phyloP scores from a whole-genome alignment of 2,329 filamentous ascomycete species.

The Aspergillus nomiae region DNA sequence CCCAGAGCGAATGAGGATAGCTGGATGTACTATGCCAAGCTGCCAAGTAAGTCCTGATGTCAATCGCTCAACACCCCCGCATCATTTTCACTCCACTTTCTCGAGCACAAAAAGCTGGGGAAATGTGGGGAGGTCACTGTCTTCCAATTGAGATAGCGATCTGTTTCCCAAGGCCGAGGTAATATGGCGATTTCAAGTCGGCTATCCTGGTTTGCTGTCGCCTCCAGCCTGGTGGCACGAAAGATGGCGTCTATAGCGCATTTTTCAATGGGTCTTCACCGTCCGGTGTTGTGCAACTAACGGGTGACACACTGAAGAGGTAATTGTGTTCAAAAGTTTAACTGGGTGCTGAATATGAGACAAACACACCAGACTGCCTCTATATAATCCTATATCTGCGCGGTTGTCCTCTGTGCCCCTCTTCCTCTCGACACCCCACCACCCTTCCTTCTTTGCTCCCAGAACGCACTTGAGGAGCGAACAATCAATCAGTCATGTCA shows the following conservation, averaged over 20 bases:
- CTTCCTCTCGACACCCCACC: not conserved
- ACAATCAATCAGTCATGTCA: not conserved
- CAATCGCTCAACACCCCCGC: conserved; percentile 4
- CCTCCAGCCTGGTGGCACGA: not conserved
- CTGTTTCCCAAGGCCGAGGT: not conserved
- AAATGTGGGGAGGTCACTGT: not conserved
- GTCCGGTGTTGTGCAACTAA: not conserved
- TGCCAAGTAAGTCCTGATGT: conserved; percentile 2
- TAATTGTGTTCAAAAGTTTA: not conserved
- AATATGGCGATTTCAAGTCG: not conserved
- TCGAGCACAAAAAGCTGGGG: conserved; percentile 3
- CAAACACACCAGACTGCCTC: not conserved
- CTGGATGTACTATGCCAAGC: not conserved
- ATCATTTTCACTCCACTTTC: not conserved
- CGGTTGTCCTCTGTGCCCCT: not conserved
- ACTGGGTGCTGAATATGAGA: not conserved
- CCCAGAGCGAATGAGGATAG: not conserved
- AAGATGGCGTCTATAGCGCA: not conserved
- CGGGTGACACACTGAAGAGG: not conserved
- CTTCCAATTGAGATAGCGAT: conserved; percentile 5
- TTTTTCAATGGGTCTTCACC: not conserved
- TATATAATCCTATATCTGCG: not conserved
- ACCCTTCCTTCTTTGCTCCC: not conserved
- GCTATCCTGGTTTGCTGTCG: not conserved
- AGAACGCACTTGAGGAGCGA: not conserved